Percentiles rank a stretch among this genome's conserved stretches.
These are phyloP conservation scores for Elongisporangium undulatum DNA, from an alignment of 352 stramenopile species.

Conservation along the genomic window DNA sequence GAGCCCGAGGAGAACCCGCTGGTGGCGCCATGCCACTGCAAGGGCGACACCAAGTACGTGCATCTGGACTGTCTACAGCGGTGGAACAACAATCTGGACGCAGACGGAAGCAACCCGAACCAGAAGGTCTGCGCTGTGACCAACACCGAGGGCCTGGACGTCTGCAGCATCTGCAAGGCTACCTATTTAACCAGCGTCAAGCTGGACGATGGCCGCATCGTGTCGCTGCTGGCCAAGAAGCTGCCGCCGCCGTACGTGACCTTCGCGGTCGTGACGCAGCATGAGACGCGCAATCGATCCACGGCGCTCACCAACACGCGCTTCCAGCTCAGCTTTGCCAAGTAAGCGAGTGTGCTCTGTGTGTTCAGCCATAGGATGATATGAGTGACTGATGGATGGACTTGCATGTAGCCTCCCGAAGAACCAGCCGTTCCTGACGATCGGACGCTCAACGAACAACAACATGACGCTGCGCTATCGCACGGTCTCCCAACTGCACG, in stretches of 20 bases:
- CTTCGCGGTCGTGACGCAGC: slow-evolving; percentile 89
- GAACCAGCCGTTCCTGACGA: slow-evolving; percentile 70
- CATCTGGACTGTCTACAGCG: slow-evolving; percentile 91
- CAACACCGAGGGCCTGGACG: slow-evolving; percentile 84
- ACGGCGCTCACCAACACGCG: slow-evolving; percentile 88
- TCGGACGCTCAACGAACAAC: slow-evolving; percentile 77
- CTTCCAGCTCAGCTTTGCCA: slow-evolving; percentile 91
- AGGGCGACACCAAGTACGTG: slow-evolving; percentile 91
- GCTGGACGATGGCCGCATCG: slow-evolving; percentile 79
- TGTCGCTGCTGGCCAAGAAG: slow-evolving; percentile 86
- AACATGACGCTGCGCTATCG: slow-evolving; percentile 85
- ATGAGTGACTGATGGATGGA: neutral
- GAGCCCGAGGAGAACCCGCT: slow-evolving; percentile 83
- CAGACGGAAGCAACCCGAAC: slow-evolving; percentile 71
- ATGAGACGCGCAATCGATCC: slow-evolving; percentile 79
- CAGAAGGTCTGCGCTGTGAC: slow-evolving; percentile 88
- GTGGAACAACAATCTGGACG: slow-evolving; percentile 89
- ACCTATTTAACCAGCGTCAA: slow-evolving; percentile 89
- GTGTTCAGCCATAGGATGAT: neutral
- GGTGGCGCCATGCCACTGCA: slow-evolving; percentile 89
- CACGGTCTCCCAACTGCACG: slow-evolving; percentile 82
- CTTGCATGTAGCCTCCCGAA: slow-evolving; percentile 40
- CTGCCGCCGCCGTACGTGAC: slow-evolving; percentile 87
- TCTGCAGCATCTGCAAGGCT: slow-evolving; percentile 90
- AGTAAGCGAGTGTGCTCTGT: slow-evolving; percentile 32